Conservation (phyloP, 176 grass and related monocot genomes). For the Bromus sterilis region DNA sequence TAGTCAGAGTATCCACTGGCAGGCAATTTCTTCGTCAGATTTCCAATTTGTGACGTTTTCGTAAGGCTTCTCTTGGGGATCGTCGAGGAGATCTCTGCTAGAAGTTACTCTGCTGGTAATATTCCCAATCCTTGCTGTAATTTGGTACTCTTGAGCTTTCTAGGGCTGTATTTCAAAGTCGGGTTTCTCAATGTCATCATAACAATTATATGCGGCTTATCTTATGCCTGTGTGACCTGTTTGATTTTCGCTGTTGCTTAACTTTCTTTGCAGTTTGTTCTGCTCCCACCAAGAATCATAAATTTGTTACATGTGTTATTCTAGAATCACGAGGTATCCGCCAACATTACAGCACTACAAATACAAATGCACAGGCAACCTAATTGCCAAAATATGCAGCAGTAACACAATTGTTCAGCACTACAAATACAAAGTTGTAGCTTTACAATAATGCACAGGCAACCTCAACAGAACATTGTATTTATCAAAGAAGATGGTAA, state of each 20-base stretch:
- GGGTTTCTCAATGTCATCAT: not conserved
- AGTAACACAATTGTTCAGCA: no score
- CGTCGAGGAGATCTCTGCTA: slow-evolving; percentile 11
- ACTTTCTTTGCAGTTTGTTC: not conserved
- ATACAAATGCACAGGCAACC: no score
- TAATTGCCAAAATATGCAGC: no score
- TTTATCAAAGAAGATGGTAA: no score
- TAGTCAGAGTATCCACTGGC: slow-evolving; percentile 31
- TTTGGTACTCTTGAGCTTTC: not conserved
- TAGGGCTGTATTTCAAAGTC: not conserved
- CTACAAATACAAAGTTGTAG: no score
- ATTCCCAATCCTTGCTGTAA: not conserved
- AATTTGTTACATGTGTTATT: no score
- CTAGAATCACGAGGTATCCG: no score
- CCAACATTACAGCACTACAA: no score
- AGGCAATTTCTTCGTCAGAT: slow-evolving; percentile 1
- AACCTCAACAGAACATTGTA: no score
- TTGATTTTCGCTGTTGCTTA: not conserved
- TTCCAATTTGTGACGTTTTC: slow-evolving; percentile 1
- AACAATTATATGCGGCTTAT: not conserved
- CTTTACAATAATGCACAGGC: no score
- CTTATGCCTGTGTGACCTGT: not conserved
- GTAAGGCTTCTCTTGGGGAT: slow-evolving; percentile 29
- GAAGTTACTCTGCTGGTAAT: slow-evolving; percentile 37
- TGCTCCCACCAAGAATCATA: not conserved